Evolutionary conservation across 495 filamentous ascomycete genomes (phyloP), one percentile per base, ranked within the genome.

Genomic region (Podospora pseudoanserina): DNA sequence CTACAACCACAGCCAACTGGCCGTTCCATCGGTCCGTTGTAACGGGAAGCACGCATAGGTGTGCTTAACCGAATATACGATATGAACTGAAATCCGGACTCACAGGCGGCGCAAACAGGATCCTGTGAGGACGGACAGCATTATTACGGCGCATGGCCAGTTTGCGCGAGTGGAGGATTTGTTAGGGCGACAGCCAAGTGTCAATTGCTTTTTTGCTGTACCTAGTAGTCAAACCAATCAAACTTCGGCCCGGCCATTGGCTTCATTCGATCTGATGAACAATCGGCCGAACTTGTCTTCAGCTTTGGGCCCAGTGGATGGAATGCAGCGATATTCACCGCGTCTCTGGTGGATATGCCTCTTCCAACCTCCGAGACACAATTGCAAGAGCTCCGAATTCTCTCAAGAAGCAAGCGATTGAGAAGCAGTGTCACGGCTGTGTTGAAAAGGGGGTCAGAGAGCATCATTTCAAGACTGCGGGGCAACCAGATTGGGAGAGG

Each of bases 221-320:
- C 20, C 58, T 27, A 15, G 1, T 2, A 26, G 5, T 30, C 19
- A 26, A 28, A 23, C 59, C 30, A 61, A 26, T 61, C 59, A 61
- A 49, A 64, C 27, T 49, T 53, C 49, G 18, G 39, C 13, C 27
- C 54, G 26, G 64, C 34, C 64, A 65, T 54, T 57, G 64, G 55
- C 49, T 56, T 65, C 63, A 9, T 64, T 65, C 28, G 64, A 65
- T 65, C 64, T 65, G 18, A 54, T 19, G 19, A 32, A 19, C 2
- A 13, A 49, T 49, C 39, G 39, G 39, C 39, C 39, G 2, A 49
- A 49, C 9, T 49, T 56, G 49, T 26, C 63, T 34, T 32, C 11
- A 65, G 58, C 54, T 60, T 49, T 69, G 67, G 66, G 61, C 64
- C 60, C 23, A 23, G 67, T 60, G 64, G 54, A 16, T 49, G 39